These are phyloP conservation scores for Sporothrix euskadiensis DNA, from an alignment of 2,329 filamentous ascomycete species.

Conservation along the genomic window DNA sequence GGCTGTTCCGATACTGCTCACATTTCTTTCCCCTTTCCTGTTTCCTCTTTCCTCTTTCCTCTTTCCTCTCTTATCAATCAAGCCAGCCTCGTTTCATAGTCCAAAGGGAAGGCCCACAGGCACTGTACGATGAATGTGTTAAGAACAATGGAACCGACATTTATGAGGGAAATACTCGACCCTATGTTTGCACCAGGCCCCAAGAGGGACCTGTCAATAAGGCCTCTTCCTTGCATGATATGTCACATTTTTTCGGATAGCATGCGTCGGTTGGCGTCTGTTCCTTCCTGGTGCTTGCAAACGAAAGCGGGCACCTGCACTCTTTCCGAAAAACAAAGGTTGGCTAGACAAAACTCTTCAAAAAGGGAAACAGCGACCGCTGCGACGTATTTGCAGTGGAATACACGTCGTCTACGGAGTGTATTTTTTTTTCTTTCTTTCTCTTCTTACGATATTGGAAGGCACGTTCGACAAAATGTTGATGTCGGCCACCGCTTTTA, in stretches of 20 bases:
- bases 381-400: background rate
- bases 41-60: too few relatives aligned
- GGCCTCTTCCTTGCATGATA: background rate
- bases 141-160: background rate
- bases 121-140: background rate
- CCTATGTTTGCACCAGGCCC: background rate
- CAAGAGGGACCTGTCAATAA: background rate
- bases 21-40: background rate
- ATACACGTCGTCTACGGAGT: background rate
- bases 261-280: slow-evolving; percentile 3
- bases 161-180: background rate
- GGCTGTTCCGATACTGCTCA: background rate
- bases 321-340: background rate
- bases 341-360: background rate
- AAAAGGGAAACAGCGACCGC: slow-evolving; percentile 4
- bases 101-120: background rate
- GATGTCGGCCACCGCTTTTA: background rate
- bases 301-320: background rate
- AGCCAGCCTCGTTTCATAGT: background rate
- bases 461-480: background rate
- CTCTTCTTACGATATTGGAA: background rate
- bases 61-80: background rate
- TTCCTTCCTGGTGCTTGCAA: background rate
- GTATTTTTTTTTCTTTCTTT: background rate
- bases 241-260: slow-evolving; percentile 21